Base-by-base conservation (phyloP, 176 grass and related monocot species). In the barley (Hordeum vulgare) region DNA sequence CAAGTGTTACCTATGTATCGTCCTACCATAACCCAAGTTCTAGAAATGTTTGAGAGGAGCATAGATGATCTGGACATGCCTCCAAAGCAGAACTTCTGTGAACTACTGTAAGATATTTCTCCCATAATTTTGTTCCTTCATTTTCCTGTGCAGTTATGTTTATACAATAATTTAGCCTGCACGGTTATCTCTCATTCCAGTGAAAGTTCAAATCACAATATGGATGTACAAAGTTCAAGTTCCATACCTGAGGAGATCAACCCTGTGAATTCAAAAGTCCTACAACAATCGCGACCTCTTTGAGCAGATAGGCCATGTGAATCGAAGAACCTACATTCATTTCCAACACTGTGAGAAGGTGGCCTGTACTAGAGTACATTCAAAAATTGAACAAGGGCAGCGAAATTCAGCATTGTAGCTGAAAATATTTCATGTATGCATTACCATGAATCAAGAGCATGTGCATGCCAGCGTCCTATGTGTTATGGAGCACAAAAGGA, bases 21-120 rank as follows among this genome's bases (percentile, higher is more conserved):
- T 28, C 90, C 90, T 74, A 86, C 79, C 0, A 86, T 86, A 49
- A 85, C 79, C 20, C 75, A 76, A 60, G 86, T 89, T 14, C 12
- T 92, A 24, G 90, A 89, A 70, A 89, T 92, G 86, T 83, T 92
- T 14, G 82, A 89, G 66, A 84, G 73, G 80, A 74, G 42, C 47
- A 18, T 80, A 18, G 35, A 85, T 20, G 80, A 89, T 28, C 15
- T 91, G 57, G 83, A 81, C 24, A 85, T 87, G 74, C 92, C 86
- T 27, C 82, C 65, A 8, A 82, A 73, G 36, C 67, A 82, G 31
- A 61, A 82, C 20, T 73, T 82, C 54, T 0, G 10, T 45, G 67
- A 59, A 73, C 10, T 79, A 34, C 36, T 61, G 84, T 85, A 72
- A 79, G 76, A 65, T 20, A 62, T 28, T 62, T 5, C 37, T 73